Evolutionary conservation across 768 basidiomycete species (phyloP), one percentile per base, ranked within the genome.

Genomic region (Boletus fagicola): DNA sequence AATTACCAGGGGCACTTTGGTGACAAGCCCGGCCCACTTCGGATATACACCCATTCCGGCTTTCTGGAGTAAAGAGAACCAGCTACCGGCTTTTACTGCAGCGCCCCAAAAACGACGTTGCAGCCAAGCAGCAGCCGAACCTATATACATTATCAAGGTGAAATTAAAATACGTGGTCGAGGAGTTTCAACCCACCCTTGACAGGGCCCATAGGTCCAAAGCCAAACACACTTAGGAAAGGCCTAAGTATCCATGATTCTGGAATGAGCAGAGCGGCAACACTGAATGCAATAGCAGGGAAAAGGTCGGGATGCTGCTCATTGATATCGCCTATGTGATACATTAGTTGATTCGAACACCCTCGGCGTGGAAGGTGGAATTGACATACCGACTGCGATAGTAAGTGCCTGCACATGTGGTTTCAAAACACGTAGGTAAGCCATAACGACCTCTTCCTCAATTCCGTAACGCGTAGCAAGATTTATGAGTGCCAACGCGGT

Each of bases 201-300:
- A 57, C 26, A 12, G 56, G 63, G 4, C 63, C 64, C 1, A 15
- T 5, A 39, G 57, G 64, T 24, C 64, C 64, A 9, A 65, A 65
- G 26, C 64, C 64, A 28, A 65, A 50, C 12, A 57, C 2, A 1
- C 57, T 46, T 3, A 65, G 22, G 9, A 65, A 54, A 1, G 57
- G 64, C n/a, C 44, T 3, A 13, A 65, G 57, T 2, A 63, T 56
- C 63, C 64, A 66, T 4, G 36, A 22, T 30, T 66, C 36, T 0
- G 60, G 63, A 45, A 65, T 18, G 33, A 65, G 56, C 30, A 65
- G 2, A 20, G 3, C 18, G 3, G 22, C 28, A 9, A 65, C 28
- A 5, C 46, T 42, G 22, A 56, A 62, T 20, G 15, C 11, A 8
- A 65, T 15, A 16, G 22, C 8, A 5, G 56, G 38, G 5, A 65